Evolutionary conservation across 2,329 filamentous ascomycete species (phyloP).

Genomic region (Rhynchosporium secalis): DNA sequence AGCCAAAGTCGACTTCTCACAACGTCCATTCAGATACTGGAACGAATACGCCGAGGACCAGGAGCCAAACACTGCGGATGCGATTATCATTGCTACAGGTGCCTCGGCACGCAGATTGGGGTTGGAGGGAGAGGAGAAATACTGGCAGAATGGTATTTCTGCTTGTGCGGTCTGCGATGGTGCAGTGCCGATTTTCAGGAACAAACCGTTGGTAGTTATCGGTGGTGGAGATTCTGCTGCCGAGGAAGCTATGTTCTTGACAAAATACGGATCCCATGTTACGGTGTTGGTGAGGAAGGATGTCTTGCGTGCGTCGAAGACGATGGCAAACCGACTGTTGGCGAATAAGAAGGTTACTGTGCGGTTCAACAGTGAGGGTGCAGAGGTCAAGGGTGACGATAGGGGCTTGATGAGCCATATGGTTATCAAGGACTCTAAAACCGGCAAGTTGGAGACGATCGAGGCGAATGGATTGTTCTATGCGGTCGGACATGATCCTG

Average conservation of each 20-base stretch:
- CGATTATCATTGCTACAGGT: slow-evolving; percentile 91
- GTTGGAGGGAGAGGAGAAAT: slow-evolving; percentile 86
- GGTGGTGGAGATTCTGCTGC: slow-evolving; percentile 96
- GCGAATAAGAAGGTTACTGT: slow-evolving; percentile 89
- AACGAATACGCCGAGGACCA: slow-evolving; percentile 84
- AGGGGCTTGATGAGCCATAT: slow-evolving; percentile 88
- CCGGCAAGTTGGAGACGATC: slow-evolving; percentile 77
- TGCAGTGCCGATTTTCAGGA: slow-evolving; percentile 93
- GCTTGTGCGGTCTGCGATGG: slow-evolving; percentile 98
- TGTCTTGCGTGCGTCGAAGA: slow-evolving; percentile 81
- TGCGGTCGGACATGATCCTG: slow-evolving; percentile 94
- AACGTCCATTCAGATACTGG: slow-evolving; percentile 88
- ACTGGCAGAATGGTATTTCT: slow-evolving; percentile 96
- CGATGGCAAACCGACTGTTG: slow-evolving; percentile 85
- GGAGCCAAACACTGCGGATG: slow-evolving; percentile 81
- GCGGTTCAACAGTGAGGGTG: slow-evolving; percentile 77
- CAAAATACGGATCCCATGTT: slow-evolving; percentile 95
- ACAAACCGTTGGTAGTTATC: slow-evolving; percentile 93
- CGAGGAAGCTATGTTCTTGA: slow-evolving; percentile 95
- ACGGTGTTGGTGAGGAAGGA: slow-evolving; percentile 90
- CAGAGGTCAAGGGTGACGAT: slow-evolving; percentile 81
- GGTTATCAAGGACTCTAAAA: slow-evolving; percentile 75
- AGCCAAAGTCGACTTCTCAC: slow-evolving; percentile 78
- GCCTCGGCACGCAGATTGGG: slow-evolving; percentile 84
- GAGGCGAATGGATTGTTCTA: slow-evolving; percentile 95